A percentile compares a stretch with the other conserved stretches of the same genome.
Conservation (phyloP, 495 filamentous ascomycete genomes). For the Penicillium antarcticum region DNA sequence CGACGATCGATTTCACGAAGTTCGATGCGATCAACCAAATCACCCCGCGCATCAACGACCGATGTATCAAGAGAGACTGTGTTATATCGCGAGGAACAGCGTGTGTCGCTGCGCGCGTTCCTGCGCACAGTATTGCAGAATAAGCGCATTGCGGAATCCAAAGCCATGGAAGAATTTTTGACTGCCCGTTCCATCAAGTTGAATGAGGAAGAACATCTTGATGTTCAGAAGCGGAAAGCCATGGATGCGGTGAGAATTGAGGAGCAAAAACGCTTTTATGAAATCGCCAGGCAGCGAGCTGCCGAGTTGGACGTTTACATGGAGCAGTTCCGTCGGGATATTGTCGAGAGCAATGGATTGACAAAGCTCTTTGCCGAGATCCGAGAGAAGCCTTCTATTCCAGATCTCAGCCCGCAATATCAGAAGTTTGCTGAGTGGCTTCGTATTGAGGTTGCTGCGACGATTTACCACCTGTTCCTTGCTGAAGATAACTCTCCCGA, state of each 20-base stretch:
- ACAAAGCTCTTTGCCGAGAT: conserved; percentile 94
- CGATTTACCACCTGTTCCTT: conserved; percentile 94
- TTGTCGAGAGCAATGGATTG: conserved; percentile 81
- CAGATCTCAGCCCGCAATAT: conserved; percentile 88
- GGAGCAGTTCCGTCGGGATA: conserved; percentile 76
- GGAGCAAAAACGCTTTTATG: conserved; percentile 91
- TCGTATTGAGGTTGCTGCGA: conserved; percentile 94
- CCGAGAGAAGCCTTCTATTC: conserved; percentile 76
- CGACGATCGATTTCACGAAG: conserved; percentile 37
- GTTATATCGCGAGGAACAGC: conserved; percentile 85
- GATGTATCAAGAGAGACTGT: conserved; percentile 46
- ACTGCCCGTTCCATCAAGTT: conserved; percentile 62
- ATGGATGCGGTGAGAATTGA: conserved; percentile 86
- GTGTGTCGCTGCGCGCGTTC: conserved; percentile 88
- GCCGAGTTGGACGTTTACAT: conserved; percentile 95
- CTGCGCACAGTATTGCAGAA: conserved; percentile 81
- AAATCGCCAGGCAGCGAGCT: conserved; percentile 86
- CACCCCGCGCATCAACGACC: conserved; percentile 46
- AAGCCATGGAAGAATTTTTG: conserved; percentile 79
- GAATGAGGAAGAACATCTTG: conserved; percentile 77
- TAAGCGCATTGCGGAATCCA: conserved; percentile 74
- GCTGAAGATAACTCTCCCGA: conserved; percentile 98
- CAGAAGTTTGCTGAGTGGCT: conserved; percentile 99
- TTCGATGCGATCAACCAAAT: conserved; percentile 37
- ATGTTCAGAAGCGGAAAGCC: conserved; percentile 72